These are phyloP conservation scores for Chenopodium formosanum DNA, from an alignment of 148 eudicot species.

Conservation along the genomic window DNA sequence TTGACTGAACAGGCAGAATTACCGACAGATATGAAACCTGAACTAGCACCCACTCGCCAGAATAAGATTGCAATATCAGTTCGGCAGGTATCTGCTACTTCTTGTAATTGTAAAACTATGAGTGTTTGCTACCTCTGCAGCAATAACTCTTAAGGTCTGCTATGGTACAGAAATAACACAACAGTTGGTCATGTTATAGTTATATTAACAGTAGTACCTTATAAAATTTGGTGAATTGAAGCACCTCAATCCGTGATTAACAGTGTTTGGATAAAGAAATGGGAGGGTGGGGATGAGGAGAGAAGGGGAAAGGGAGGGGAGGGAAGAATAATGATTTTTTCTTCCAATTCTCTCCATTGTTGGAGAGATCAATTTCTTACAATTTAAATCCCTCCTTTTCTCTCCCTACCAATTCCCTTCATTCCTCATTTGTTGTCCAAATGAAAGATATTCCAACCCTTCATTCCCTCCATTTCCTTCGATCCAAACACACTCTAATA, in stretches of 20 bases:
- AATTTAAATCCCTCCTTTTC: too few relatives aligned
- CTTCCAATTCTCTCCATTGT: too few relatives aligned
- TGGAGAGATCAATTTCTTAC: too few relatives aligned
- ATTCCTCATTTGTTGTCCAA: too few relatives aligned
- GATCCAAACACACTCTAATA: neutral
- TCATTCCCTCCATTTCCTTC: too few relatives aligned
- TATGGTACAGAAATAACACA: neutral
- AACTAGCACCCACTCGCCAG: constrained; percentile 69
- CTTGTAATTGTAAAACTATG: neutral
- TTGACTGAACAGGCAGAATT: constrained; percentile 71
- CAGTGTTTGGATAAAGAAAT: too few relatives aligned
- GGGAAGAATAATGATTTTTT: too few relatives aligned
- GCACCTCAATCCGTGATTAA: too few relatives aligned
- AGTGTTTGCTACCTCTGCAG: neutral
- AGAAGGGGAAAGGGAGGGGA: too few relatives aligned
- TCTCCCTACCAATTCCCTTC: too few relatives aligned
- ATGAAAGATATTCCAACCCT: too few relatives aligned
- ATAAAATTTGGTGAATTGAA: neutral
- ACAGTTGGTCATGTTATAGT: neutral
- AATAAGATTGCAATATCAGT: constrained; percentile 74
- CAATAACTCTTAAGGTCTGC: neutral
- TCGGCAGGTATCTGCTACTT: constrained; percentile 67
- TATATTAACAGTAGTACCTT: neutral
- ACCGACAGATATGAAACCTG: constrained; percentile 83
- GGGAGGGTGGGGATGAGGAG: too few relatives aligned